Conservation (phyloP, 1,139 yeast species). For the Hemisphaericaspora xylanilytica region DNA sequence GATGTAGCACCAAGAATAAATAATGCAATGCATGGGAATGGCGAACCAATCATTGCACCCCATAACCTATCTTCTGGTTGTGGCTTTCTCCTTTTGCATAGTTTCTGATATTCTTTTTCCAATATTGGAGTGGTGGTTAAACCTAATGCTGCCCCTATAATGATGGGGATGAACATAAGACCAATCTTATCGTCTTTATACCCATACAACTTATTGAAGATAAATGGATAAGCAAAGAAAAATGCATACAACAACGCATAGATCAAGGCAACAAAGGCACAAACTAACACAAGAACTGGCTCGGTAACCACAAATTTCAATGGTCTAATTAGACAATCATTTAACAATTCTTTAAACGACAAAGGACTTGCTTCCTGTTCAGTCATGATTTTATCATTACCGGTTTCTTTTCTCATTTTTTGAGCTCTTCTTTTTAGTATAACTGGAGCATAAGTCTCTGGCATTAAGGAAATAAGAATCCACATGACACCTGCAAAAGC, state of each 20-base stretch:
- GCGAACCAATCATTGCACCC: slow-evolving; percentile 89
- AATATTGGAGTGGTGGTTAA: slow-evolving; percentile 68
- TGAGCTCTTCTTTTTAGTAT: slow-evolving; percentile 73
- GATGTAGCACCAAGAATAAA: slow-evolving; percentile 91
- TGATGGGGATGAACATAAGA: slow-evolving; percentile 80
- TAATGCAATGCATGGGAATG: slow-evolving; percentile 83
- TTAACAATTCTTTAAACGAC: slow-evolving; percentile 59
- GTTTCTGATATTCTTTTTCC: slow-evolving; percentile 56
- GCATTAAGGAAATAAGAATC: slow-evolving; percentile 59
- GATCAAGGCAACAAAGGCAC: slow-evolving; percentile 81
- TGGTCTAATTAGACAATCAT: slow-evolving; percentile 72
- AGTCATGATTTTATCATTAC: slow-evolving; percentile 80
- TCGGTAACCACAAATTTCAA: slow-evolving; percentile 70
- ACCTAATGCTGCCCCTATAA: slow-evolving; percentile 80
- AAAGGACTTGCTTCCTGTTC: slow-evolving; percentile 85
- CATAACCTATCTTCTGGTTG: slow-evolving; percentile 83
- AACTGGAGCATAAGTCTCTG: slow-evolving; percentile 91
- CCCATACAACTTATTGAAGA: slow-evolving; percentile 64
- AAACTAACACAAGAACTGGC: slow-evolving; percentile 80
- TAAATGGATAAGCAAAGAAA: slow-evolving; percentile 86
- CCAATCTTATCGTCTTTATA: slow-evolving; percentile 71
- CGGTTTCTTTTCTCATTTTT: slow-evolving; percentile 72
- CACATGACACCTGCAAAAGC: slow-evolving; percentile 87
- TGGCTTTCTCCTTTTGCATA: slow-evolving; percentile 59
- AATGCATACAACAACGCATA: slow-evolving; percentile 86